These are phyloP conservation scores for Raphanus hybrid DNA, from an alignment of 441 rosid species.

Conservation along the genomic window DNA sequence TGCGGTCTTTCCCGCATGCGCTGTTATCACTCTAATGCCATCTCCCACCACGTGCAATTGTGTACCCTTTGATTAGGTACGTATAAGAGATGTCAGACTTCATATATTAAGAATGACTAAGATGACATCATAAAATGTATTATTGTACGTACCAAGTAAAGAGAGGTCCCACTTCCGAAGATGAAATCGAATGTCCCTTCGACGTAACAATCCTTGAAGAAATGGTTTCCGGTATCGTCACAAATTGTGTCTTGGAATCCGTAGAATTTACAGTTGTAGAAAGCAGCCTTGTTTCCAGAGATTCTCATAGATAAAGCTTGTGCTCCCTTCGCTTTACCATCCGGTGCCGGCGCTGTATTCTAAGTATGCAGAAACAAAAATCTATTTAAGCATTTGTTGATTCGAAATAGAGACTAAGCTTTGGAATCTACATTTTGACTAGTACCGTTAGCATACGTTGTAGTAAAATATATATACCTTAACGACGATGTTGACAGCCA, in stretches of 20 bases:
- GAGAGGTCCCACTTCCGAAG: constrained; percentile 61
- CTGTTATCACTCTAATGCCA: constrained; percentile 49
- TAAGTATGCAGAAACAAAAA: constrained; percentile 29
- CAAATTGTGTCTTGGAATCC: constrained; percentile 73
- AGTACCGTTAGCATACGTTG: neutral
- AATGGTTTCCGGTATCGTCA: constrained; percentile 63
- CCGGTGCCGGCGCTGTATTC: constrained; percentile 59
- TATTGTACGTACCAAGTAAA: constrained; percentile 32
- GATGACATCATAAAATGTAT: constrained; percentile 37
- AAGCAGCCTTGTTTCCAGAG: constrained; percentile 56
- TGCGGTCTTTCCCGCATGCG: constrained; percentile 51
- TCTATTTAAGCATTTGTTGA: constrained; percentile 14
- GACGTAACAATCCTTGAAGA: constrained; percentile 59
- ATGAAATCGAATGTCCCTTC: constrained; percentile 69
- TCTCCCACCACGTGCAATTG: constrained; percentile 46
- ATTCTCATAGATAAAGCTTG: constrained; percentile 61
- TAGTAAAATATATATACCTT: constrained; percentile 39
- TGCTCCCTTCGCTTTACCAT: constrained; percentile 41
- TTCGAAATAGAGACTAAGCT: neutral
- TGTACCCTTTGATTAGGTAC: constrained; percentile 40
- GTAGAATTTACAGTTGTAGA: constrained; percentile 54
- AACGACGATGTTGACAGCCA: constrained; percentile 55
- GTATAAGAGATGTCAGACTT: neutral
- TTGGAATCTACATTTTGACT: neutral
- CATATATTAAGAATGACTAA: neutral